Evolutionary conservation across 2,329 filamentous ascomycete species (phyloP), one percentile per base, ranked within the genome.

Genomic region (Sphaerostilbella broomeana): DNA sequence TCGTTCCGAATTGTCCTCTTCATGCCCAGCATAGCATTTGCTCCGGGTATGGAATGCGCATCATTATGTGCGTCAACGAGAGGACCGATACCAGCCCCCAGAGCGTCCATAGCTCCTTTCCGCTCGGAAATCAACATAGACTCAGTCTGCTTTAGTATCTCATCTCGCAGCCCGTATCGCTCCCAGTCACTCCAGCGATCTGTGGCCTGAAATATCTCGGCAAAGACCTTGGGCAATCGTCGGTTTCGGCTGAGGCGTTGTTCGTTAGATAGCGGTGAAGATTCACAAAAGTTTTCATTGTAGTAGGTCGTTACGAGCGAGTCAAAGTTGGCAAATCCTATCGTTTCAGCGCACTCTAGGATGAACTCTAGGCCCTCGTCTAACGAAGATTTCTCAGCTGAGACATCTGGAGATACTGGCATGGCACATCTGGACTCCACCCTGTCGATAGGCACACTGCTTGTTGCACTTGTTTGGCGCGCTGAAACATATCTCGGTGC

Each of bases 251-350:
- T 56, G 10, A 50, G 29, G 2, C 49, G 48, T 36, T 57, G 54
- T 28, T 56, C 50, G 13, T 53, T 41, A 7, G 50, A 47, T 6
- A 55, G 38, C 1, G 50, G 40, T 6, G 49, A 50, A 3, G 47
- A 29, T 9, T 49, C 45, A 12, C 30, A 32, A 21, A 52, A 50
- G 1, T 36, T 43, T 13, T 46, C 44, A 26, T 44, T 43, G 41
- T 56, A 58, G 39, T 56, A 57, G 4, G 53, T 46, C 10, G 49
- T 46, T 12, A 49, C 52, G 12, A 53, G 28, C 10, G 49, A 45
- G 19, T 58, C 54, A 16, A 58, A 53, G 12, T 38, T 52, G 3
- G 49, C 45, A 27, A 56, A 56, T 5, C 52, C 54, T 3, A 41
- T 45, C 2, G 47, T 48, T 19, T 51, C 43, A 3, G 47, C 45